phyloP scores from a whole-genome alignment of 2,329 filamentous ascomycete species.

The Nemania diffusa region DNA sequence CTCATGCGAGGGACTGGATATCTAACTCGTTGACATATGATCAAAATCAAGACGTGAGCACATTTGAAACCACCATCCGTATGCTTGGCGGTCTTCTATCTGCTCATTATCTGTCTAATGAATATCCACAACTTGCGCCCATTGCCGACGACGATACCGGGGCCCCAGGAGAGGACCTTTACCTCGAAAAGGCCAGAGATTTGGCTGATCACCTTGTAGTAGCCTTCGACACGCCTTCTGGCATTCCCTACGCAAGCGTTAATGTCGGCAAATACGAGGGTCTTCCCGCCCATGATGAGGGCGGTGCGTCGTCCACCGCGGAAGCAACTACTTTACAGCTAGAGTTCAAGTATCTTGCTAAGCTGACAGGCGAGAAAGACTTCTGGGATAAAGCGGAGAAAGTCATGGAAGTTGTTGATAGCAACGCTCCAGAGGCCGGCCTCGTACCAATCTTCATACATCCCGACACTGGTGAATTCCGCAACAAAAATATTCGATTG shows the following conservation, averaged over 20 bases:
- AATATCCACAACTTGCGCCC: slow-evolving; percentile 82
- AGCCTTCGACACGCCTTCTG: slow-evolving; percentile 87
- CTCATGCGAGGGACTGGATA: slow-evolving; percentile 90
- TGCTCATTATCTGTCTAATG: slow-evolving; percentile 92
- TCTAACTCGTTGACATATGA: slow-evolving; percentile 83
- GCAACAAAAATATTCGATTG: slow-evolving; percentile 85
- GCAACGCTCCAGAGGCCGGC: slow-evolving; percentile 80
- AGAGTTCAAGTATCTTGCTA: slow-evolving; percentile 96
- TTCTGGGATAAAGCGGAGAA: slow-evolving; percentile 95
- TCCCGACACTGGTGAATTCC: slow-evolving; percentile 80
- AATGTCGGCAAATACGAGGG: slow-evolving; percentile 83
- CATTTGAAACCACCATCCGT: slow-evolving; percentile 96
- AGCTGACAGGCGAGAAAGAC: slow-evolving; percentile 88
- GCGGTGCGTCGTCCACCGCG: slow-evolving; percentile 90
- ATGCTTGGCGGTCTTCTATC: slow-evolving; percentile 95
- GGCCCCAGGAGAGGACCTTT: slow-evolving; percentile 84
- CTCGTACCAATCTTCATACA: slow-evolving; percentile 93
- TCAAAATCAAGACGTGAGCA: slow-evolving; percentile 94
- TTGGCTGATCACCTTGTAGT: slow-evolving; percentile 86
- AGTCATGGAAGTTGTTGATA: slow-evolving; percentile 90
- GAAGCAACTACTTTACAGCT: slow-evolving; percentile 93
- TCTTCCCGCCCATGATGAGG: slow-evolving; percentile 83
- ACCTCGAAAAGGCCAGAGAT: slow-evolving; percentile 94
- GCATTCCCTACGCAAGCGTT: slow-evolving; percentile 89
- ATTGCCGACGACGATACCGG: slow-evolving; percentile 77